These are phyloP conservation scores for Aspergillus quadricinctus DNA, from an alignment of 2,329 filamentous ascomycete species.

Conservation along the genomic window DNA sequence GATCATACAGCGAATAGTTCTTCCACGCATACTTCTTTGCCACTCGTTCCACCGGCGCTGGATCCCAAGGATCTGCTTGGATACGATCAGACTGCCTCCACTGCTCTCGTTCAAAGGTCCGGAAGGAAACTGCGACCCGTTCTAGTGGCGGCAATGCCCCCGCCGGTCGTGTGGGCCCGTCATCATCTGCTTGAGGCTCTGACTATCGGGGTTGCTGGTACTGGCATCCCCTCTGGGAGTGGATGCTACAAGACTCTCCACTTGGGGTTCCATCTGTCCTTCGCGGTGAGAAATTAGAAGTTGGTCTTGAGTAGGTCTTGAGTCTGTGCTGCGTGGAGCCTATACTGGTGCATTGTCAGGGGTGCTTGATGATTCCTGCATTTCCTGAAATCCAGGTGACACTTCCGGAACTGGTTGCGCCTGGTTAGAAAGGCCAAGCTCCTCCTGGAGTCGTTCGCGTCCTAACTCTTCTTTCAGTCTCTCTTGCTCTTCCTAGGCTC, in stretches of 20 bases:
- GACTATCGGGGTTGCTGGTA: no score
- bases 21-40: constrained; percentile 13
- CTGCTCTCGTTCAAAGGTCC: constrained; percentile 10
- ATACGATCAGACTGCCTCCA: constrained; percentile 9
- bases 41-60: constrained; percentile 8
- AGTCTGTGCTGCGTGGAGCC: no score
- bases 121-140: constrained; percentile 8
- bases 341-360: no score
- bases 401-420: constrained; percentile 1
- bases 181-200: neutral
- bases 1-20: constrained; percentile 12
- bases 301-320: no score
- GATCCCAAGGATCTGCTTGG: constrained; percentile 7
- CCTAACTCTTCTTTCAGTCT: constrained; percentile 5
- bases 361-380: no score
- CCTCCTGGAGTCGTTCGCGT: constrained; percentile 6
- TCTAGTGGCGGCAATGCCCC: neutral
- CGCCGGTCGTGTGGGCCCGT: neutral
- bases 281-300: no score
- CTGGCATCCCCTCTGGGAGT: no score
- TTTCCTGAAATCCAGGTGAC: neutral
- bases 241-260: no score
- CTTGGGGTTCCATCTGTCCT: no score
- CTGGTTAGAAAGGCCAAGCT: constrained; percentile 3
- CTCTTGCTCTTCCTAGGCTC: constrained; percentile 8